Percentiles rank a stretch among this genome's conserved stretches.
These are phyloP conservation scores for Colletotrichum liaoningense DNA, from an alignment of 2,329 filamentous ascomycete genomes.

Conservation along the genomic window DNA sequence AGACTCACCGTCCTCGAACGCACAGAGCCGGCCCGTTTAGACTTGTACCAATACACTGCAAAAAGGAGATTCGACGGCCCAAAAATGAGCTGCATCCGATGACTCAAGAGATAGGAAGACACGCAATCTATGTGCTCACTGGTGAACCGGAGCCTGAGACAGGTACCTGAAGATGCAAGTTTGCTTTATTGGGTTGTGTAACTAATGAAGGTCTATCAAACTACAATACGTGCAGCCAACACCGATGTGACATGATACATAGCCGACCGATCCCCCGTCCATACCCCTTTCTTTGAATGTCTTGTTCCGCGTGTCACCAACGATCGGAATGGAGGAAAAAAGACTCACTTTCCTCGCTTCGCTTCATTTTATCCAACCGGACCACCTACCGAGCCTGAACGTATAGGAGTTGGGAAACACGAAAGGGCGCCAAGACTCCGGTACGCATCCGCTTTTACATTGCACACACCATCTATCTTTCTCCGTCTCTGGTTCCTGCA, in stretches of 20 bases:
- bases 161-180: not conserved
- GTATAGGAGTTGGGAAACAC: constrained; percentile 12
- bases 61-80: constrained; percentile 29
- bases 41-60: constrained; percentile 34
- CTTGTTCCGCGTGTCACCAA: not conserved
- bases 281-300: not conserved
- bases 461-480: not conserved
- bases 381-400: not conserved
- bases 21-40: constrained; percentile 27
- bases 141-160: not conserved
- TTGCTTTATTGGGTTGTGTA: constrained; percentile 27
- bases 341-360: not conserved
- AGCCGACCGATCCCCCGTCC: not conserved
- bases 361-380: constrained; percentile 1
- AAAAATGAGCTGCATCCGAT: constrained; percentile 27
- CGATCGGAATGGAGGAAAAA: not conserved
- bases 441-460: constrained; percentile 25
- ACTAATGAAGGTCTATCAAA: constrained; percentile 30
- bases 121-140: not conserved
- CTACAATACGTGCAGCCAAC: constrained; percentile 14
- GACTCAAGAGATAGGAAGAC: constrained; percentile 14
- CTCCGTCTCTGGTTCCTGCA: not conserved
- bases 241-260: not conserved
- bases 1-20: constrained; percentile 15
- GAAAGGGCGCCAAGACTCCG: constrained; percentile 32